Evolutionary conservation across 208 protist genomes (phyloP).

Genomic region (Trypanosoma congolense): DNA sequence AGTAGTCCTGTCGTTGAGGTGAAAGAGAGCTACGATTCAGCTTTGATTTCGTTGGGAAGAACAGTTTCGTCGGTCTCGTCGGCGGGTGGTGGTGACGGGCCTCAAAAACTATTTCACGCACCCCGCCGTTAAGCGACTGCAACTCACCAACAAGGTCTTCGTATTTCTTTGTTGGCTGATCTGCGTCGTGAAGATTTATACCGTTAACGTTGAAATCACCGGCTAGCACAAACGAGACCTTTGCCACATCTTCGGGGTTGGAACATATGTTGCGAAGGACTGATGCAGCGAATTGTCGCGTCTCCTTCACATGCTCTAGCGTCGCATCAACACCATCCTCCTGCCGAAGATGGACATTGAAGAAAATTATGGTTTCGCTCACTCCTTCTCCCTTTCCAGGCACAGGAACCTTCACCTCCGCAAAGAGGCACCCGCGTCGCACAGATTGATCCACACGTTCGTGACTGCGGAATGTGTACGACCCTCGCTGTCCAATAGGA

Average conservation of each 20-base stretch:
- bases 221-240: conserved; percentile 57
- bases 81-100: conserved; percentile 44
- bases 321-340: conserved; percentile 47
- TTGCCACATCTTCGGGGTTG: conserved; percentile 15
- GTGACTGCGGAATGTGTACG: conserved; percentile 72
- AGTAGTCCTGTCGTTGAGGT: conserved; percentile 83
- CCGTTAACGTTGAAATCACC: conserved; percentile 85
- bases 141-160: conserved; percentile 63
- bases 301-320: conserved; percentile 73
- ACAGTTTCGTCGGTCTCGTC: conserved; percentile 68
- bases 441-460: conserved; percentile 35
- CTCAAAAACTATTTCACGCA: conserved; percentile 67
- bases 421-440: conserved; percentile 78
- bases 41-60: conserved; percentile 82
- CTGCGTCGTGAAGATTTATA: conserved; percentile 41
- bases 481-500: conserved; percentile 74
- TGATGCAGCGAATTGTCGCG: conserved; percentile 55
- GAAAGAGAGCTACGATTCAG: conserved; percentile 47
- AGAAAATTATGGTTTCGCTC: conserved; percentile 62
- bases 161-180: conserved; percentile 44
- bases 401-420: conserved; percentile 70
- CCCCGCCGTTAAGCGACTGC: conserved; percentile 38
- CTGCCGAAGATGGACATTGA: conserved; percentile 81
- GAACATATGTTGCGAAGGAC: conserved; percentile 56
- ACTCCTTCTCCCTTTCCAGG: conserved; percentile 17